Conservation (phyloP, 2,329 filamentous ascomycete species). For the Trichoderma guizhouense region DNA sequence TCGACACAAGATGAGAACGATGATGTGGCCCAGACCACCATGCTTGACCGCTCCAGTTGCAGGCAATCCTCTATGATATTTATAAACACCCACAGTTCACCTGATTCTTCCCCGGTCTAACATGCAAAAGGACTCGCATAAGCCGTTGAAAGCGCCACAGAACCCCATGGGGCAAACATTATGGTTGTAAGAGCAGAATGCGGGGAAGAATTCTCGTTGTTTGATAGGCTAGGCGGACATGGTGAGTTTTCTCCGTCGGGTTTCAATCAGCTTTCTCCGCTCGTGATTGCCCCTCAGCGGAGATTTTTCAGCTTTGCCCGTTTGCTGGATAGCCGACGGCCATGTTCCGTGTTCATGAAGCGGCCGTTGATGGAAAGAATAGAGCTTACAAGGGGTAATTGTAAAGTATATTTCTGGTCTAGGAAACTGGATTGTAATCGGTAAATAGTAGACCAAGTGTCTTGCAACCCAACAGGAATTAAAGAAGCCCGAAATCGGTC, state of each 20-base stretch:
- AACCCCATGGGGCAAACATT: constrained; percentile 1
- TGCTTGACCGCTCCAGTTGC: background rate
- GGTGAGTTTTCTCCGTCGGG: constrained; percentile 9
- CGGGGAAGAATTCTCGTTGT: background rate
- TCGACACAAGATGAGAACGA: background rate
- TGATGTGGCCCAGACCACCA: background rate
- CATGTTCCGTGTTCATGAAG: background rate
- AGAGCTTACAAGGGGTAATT: background rate
- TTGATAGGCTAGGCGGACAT: constrained; percentile 12
- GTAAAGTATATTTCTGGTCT: background rate
- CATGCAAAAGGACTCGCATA: background rate
- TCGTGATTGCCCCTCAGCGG: background rate
- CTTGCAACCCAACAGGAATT: background rate
- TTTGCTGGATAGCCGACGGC: background rate
- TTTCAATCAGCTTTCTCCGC: constrained; percentile 8
- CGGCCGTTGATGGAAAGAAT: background rate
- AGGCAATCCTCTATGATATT: constrained; percentile 5
- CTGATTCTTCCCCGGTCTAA: background rate
- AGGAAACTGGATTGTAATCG: background rate
- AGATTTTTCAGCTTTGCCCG: background rate
- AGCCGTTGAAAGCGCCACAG: background rate
- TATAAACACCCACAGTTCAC: constrained; percentile 2
- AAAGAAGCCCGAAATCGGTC: background rate
- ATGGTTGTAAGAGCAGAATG: background rate
- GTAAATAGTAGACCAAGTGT: background rate